These are phyloP conservation scores for Globisporangium nagaii DNA, from an alignment of 352 stramenopile species.

Conservation along the genomic window DNA sequence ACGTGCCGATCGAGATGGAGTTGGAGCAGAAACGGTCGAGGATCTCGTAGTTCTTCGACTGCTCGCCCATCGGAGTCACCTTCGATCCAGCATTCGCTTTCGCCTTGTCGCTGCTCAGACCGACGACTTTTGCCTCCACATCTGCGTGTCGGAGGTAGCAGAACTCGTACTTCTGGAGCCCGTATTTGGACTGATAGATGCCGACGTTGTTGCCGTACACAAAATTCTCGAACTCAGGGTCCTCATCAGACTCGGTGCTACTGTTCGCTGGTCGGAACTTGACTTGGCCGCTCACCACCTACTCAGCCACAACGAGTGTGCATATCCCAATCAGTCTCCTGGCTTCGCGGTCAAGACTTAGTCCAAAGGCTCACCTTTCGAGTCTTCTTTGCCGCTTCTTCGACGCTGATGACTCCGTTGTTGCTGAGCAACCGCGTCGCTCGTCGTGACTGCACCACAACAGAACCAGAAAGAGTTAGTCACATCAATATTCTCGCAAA, in stretches of 20 bases:
- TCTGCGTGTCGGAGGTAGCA: slow-evolving; percentile 43
- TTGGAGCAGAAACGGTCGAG: slow-evolving; percentile 48
- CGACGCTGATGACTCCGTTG: slow-evolving; percentile 10
- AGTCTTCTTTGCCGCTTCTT: slow-evolving; percentile 35
- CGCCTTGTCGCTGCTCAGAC: slow-evolving; percentile 13
- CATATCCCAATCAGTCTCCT: neutral
- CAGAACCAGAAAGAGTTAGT: neutral
- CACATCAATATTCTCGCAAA: neutral
- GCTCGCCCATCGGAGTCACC: slow-evolving; percentile 4
- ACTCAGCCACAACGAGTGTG: neutral
- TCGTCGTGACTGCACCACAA: slow-evolving; percentile 11
- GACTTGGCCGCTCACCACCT: slow-evolving; percentile 41
- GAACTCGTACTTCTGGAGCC: slow-evolving; percentile 55
- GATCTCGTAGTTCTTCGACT: slow-evolving; percentile 31
- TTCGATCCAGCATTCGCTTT: slow-evolving; percentile 18
- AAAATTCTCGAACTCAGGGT: slow-evolving; percentile 27
- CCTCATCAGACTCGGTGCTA: slow-evolving; percentile 10
- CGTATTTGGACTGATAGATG: slow-evolving; percentile 63
- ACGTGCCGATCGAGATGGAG: slow-evolving; percentile 46
- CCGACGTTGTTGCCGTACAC: slow-evolving; percentile 46
- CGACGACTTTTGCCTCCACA: slow-evolving; percentile 19
- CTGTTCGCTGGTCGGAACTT: slow-evolving; percentile 51
- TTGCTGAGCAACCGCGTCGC: slow-evolving; percentile 19
- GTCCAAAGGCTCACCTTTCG: slow-evolving; percentile 19
- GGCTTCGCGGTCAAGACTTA: neutral